Percentiles rank a stretch among this genome's conserved stretches.
These are phyloP conservation scores for Drechmeria coniospora DNA, from an alignment of 2,329 filamentous ascomycete genomes.

Conservation along the genomic window DNA sequence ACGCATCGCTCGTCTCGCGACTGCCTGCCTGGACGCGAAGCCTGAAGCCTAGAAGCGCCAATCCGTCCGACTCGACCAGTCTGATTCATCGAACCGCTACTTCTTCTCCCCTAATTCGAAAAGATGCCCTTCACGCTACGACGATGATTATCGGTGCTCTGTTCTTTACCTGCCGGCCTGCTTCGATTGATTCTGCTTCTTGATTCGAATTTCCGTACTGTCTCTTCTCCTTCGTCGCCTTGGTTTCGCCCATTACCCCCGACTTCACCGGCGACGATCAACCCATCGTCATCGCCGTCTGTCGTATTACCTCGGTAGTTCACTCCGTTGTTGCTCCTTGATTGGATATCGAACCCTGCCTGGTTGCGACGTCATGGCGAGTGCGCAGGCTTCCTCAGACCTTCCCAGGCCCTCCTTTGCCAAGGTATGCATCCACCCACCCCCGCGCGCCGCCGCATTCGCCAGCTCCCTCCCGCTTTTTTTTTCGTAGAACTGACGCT, in stretches of 20 bases:
- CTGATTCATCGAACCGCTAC: not conserved
- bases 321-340: conserved; percentile 7
- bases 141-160: conserved; percentile 41
- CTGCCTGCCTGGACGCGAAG: too few species aligned
- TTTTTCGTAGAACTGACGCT: conserved; percentile 1
- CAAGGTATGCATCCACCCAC: conserved; percentile 37
- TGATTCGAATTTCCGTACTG: conserved; percentile 27
- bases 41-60: too few species aligned
- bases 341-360: conserved; percentile 9
- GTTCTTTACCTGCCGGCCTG: conserved; percentile 32
- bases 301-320: conserved; percentile 4
- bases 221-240: conserved; percentile 13
- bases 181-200: conserved; percentile 38
- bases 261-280: conserved; percentile 2
- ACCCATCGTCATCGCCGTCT: conserved; percentile 4
- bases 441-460: not conserved
- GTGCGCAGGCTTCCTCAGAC: conserved; percentile 30
- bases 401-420: conserved; percentile 54
- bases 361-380: conserved; percentile 24
- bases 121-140: conserved; percentile 25
- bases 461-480: conserved; percentile 1
- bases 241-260: conserved; percentile 3
- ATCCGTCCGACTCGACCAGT: too few species aligned
- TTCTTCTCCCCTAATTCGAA: too few species aligned
- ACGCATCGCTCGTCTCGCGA: too few species aligned